phyloP scores from a whole-genome alignment of 2,329 filamentous ascomycete genomes.

The Monosporascus sp. region DNA sequence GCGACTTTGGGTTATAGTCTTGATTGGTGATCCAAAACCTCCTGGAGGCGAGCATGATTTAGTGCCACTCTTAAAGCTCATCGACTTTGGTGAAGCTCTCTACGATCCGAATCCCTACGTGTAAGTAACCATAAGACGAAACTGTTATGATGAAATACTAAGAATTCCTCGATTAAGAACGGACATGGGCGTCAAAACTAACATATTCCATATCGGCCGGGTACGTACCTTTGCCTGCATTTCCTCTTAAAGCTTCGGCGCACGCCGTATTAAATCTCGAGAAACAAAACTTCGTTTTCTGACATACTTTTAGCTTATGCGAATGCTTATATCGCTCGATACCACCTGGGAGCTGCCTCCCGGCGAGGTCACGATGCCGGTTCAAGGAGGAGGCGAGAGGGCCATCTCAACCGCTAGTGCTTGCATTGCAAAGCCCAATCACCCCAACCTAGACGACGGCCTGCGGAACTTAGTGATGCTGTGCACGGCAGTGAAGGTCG shows the following conservation, averaged over 20 bases:
- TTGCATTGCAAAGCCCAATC: background rate
- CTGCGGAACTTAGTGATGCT: background rate
- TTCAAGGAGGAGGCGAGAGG: background rate
- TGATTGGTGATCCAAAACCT: background rate
- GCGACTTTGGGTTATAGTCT: background rate
- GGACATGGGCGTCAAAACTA: background rate
- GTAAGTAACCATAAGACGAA: background rate
- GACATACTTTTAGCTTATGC: background rate
- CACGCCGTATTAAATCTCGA: too few relatives aligned
- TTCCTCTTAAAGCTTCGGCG: too few relatives aligned
- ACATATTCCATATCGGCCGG: background rate
- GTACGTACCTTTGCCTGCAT: background rate
- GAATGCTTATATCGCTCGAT: background rate
- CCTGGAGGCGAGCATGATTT: background rate
- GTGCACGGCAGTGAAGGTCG: constrained; percentile 38
- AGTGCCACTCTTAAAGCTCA: background rate
- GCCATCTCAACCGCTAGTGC: background rate
- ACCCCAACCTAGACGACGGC: background rate
- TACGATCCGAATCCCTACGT: background rate
- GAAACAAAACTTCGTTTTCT: background rate
- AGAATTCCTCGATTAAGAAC: background rate
- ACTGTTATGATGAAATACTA: background rate
- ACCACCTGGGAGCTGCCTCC: background rate
- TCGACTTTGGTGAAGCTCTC: background rate
- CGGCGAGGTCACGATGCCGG: background rate